Evolutionary conservation across 1,284 basidiomycete genomes (phyloP).

Genomic region (Trametes hirsuta): DNA sequence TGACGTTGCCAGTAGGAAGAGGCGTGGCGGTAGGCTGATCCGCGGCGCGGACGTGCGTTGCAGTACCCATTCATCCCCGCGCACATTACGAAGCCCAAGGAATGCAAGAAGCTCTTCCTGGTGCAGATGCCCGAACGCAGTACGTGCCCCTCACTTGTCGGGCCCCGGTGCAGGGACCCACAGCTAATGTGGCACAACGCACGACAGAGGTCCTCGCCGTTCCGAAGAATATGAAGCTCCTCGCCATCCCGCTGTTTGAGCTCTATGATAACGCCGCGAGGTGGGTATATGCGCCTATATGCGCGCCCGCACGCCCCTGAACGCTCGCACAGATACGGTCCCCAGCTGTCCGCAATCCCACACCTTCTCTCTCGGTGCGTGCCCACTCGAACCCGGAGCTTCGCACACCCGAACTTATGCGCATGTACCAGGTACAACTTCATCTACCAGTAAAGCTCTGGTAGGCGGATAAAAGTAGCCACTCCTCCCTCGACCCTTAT

Average conservation of each 20-base stretch:
- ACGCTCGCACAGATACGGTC: constrained; percentile 64
- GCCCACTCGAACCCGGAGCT: neutral
- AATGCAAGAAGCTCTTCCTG: constrained; percentile 95
- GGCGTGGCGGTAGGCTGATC: neutral
- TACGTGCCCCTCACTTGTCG: constrained; percentile 44
- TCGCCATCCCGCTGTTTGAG: constrained; percentile 95
- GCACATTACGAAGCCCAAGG: constrained; percentile 97
- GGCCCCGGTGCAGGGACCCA: neutral
- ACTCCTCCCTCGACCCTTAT: neutral
- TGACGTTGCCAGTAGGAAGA: neutral
- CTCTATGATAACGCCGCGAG: constrained; percentile 96
- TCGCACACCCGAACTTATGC: neutral
- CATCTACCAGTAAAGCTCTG: constrained; percentile 58
- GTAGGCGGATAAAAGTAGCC: constrained; percentile 2
- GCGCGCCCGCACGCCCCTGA: neutral
- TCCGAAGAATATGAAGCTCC: constrained; percentile 98
- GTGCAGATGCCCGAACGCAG: constrained; percentile 95
- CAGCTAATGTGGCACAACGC: neutral
- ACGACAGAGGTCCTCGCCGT: constrained; percentile 88
- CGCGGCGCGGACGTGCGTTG: neutral
- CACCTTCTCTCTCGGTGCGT: constrained; percentile 87
- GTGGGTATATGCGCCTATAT: constrained; percentile 39
- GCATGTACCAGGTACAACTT: constrained; percentile 59
- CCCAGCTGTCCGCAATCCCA: constrained; percentile 93
- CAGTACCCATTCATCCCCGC: constrained; percentile 98